These are phyloP conservation scores for Hyaloscypha variabilis DNA, from an alignment of 495 filamentous ascomycete species.

Conservation along the genomic window DNA sequence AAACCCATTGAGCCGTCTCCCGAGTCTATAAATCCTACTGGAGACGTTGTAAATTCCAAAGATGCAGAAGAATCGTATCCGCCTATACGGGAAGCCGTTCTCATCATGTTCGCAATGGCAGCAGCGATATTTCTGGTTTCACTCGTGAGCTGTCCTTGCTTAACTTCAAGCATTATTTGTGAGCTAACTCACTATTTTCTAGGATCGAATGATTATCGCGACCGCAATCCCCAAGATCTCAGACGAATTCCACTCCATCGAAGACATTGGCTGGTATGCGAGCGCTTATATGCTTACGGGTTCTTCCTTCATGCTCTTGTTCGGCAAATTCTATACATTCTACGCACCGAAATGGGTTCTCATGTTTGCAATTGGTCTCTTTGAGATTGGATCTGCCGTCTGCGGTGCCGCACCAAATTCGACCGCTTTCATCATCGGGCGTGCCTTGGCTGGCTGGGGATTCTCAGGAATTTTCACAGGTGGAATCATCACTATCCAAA, in stretches of 20 bases:
- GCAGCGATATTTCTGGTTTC: constrained; percentile 14
- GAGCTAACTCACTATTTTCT: neutral
- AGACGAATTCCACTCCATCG: constrained; percentile 46
- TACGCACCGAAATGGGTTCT: constrained; percentile 46
- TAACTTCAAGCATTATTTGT: neutral
- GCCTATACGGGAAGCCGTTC: neutral
- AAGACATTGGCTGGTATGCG: constrained; percentile 58
- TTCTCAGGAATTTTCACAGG: constrained; percentile 44
- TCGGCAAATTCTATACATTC: constrained; percentile 29
- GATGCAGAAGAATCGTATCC: constrained; percentile 11
- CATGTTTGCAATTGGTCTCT: constrained; percentile 35
- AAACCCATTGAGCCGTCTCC: neutral
- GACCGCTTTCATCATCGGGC: constrained; percentile 49
- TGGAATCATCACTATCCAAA: constrained; percentile 44
- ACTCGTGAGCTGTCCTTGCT: constrained; percentile 11
- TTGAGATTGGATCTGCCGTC: constrained; percentile 54
- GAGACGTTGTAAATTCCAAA: neutral
- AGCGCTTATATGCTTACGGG: constrained; percentile 54
- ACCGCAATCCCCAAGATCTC: constrained; percentile 56
- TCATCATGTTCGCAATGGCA: constrained; percentile 3
- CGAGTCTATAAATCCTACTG: neutral
- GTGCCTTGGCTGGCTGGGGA: constrained; percentile 58
- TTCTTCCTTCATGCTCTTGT: constrained; percentile 43
- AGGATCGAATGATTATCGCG: constrained; percentile 47
- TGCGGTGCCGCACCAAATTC: constrained; percentile 37